Conservation (phyloP, 495 filamentous ascomycete genomes). For the Gamarada debralockiae region DNA sequence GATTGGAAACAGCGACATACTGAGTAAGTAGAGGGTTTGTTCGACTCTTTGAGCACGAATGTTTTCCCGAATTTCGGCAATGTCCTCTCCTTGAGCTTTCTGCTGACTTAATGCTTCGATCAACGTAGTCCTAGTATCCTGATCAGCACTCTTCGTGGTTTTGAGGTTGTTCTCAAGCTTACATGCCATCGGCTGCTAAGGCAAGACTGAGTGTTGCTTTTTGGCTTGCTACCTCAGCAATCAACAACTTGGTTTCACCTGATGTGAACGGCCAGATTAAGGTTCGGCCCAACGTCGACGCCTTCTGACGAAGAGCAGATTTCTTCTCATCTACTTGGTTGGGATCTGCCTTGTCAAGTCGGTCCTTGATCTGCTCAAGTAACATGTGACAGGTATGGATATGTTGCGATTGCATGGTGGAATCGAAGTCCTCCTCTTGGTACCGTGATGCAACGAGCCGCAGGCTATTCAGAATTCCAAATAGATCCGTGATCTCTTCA, state of each 20-base stretch:
- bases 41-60: too few species aligned
- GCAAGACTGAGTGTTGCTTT: too few species aligned
- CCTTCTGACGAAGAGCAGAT: neutral
- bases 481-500: conserved; percentile 21
- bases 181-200: too few species aligned
- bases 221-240: too few species aligned
- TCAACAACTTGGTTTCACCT: conserved; percentile 24
- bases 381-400: conserved; percentile 19
- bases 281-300: neutral
- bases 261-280: conserved; percentile 23
- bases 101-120: too few species aligned
- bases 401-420: conserved; percentile 17
- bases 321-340: neutral
- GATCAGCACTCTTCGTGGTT: too few species aligned
- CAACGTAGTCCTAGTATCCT: too few species aligned
- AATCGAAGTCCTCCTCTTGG: conserved; percentile 21
- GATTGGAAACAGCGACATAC: too few species aligned
- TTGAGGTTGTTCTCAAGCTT: too few species aligned
- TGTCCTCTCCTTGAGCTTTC: too few species aligned
- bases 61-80: too few species aligned
- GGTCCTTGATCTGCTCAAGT: conserved; percentile 16
- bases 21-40: too few species aligned
- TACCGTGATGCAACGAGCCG: conserved; percentile 23
- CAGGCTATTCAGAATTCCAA: conserved; percentile 29
- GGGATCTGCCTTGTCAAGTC: conserved; percentile 5